Evolutionary conservation across 352 stramenopile genomes (phyloP), one percentile per base, ranked within the genome.

Genomic region (Globisporangium cystogenes): DNA sequence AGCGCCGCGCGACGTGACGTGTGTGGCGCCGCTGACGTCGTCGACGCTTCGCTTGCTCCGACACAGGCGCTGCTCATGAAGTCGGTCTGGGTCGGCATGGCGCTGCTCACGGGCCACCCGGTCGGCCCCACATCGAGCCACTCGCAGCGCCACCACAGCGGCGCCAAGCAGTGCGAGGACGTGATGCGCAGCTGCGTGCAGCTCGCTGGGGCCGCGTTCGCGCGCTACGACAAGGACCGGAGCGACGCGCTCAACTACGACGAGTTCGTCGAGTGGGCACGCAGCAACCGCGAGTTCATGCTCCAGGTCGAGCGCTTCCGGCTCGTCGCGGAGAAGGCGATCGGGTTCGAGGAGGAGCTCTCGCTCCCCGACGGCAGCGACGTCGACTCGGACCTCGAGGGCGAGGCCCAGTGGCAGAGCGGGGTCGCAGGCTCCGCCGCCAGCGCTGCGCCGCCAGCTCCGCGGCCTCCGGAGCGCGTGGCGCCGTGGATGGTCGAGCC

Each of bases 281-380:
- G 83, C n/a, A 90, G 75, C 52, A 90, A 93, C 37, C 82, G 82
- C 2, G 81, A 78, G 37, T 93, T 95, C 39, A 93, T 95, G 82
- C 62, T 93, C 12, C 79, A 91, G 55, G 74, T 92, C 7, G 84
- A 95, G 41, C 72, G 77, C 14, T 92, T 93, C 36, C 77, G 78
- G 0, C 58, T 85, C 1, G 79, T 93, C 29, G 76, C 75, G 0
- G 76, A 90, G 52, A 91, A 86, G 16, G 73, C 72, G 1, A 66
- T 86, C 4, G 75, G 68, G 5, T 82, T 78, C 52, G 73, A 87
- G 47, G 77, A 90, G 20, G 67, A 74, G 45, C 47, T 86, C 0
- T 86, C 75, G 21, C 63, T 89, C 4, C 80, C 74, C 0, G 74
- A 86, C 50, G 76, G 70, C 15, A 90, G 79, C 27, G 83, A 93